A percentile compares a stretch with the other conserved stretches of the same genome.
These are phyloP conservation scores for Oryza meridionalis DNA, from an alignment of 176 grass and related monocot genomes.

Conservation along the genomic window DNA sequence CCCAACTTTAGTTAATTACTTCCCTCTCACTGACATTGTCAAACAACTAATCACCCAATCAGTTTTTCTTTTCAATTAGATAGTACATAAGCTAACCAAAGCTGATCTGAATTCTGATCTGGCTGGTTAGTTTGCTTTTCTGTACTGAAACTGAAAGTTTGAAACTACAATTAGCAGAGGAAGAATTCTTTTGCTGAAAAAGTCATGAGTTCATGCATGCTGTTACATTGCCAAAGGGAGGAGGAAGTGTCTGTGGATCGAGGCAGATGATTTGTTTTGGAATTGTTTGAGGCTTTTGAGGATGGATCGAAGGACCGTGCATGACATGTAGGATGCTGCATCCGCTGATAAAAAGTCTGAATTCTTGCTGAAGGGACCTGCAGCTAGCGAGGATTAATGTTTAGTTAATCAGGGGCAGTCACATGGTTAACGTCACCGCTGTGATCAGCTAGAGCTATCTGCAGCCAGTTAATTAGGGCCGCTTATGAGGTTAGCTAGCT, in stretches of 20 bases:
- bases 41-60: background rate
- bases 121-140: background rate
- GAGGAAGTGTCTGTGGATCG: background rate
- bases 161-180: background rate
- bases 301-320: constrained; percentile 38
- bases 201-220: background rate
- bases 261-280: constrained; percentile 5
- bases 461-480: background rate
- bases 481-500: background rate
- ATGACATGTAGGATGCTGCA: background rate
- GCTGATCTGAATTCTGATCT: background rate
- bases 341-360: constrained; percentile 45
- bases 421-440: constrained; percentile 19
- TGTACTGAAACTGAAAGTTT: background rate
- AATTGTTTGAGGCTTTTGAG: constrained; percentile 49
- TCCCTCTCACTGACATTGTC: background rate
- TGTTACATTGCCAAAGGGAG: background rate
- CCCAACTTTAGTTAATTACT: background rate
- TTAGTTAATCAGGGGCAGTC: background rate
- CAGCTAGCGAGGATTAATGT: constrained; percentile 1
- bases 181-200: background rate
- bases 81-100: background rate
- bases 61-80: background rate
- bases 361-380: constrained; percentile 43
- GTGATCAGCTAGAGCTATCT: background rate